phyloP scores from a whole-genome alignment of 2,329 filamentous ascomycete species.

The Zymoseptoria passerinii region DNA sequence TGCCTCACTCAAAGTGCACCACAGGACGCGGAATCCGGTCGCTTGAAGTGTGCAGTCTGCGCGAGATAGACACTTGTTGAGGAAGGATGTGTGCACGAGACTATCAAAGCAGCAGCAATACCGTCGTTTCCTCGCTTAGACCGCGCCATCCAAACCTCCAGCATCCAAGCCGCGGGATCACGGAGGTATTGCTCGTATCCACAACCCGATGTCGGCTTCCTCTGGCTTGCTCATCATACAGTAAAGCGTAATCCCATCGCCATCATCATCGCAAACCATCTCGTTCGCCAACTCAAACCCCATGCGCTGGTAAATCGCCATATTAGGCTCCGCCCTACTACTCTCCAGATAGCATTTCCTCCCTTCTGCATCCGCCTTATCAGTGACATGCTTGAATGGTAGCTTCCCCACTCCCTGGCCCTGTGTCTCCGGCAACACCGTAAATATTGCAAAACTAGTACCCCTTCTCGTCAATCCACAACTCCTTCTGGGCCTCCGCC shows the following conservation, averaged over 20 bases:
- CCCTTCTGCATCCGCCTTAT: slow-evolving; percentile 55
- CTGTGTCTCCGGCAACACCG: slow-evolving; percentile 57
- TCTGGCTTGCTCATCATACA: slow-evolving; percentile 39
- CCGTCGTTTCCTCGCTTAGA: too few relatives aligned
- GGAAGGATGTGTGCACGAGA: too few relatives aligned
- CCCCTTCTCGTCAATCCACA: slow-evolving; percentile 58
- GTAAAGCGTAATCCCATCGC: slow-evolving; percentile 40
- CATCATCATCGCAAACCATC: slow-evolving; percentile 58
- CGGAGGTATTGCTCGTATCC: not conserved
- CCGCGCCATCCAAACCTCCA: too few relatives aligned
- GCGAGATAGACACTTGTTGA: too few relatives aligned
- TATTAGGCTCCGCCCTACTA: slow-evolving; percentile 58
- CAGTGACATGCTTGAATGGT: slow-evolving; percentile 56
- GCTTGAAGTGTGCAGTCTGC: too few relatives aligned
- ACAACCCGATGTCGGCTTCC: not conserved
- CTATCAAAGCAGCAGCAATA: too few relatives aligned
- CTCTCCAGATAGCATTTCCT: slow-evolving; percentile 64
- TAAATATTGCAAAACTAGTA: slow-evolving; percentile 76
- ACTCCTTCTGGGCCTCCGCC: slow-evolving; percentile 48
- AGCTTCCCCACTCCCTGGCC: slow-evolving; percentile 58
- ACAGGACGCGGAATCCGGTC: too few relatives aligned
- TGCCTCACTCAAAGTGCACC: too few relatives aligned
- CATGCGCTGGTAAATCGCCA: slow-evolving; percentile 61
- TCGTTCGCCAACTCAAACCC: slow-evolving; percentile 58
- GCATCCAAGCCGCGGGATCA: too few relatives aligned